Conservation (phyloP, 352 stramenopile species). For the Pythium rhizo-oryzae region DNA sequence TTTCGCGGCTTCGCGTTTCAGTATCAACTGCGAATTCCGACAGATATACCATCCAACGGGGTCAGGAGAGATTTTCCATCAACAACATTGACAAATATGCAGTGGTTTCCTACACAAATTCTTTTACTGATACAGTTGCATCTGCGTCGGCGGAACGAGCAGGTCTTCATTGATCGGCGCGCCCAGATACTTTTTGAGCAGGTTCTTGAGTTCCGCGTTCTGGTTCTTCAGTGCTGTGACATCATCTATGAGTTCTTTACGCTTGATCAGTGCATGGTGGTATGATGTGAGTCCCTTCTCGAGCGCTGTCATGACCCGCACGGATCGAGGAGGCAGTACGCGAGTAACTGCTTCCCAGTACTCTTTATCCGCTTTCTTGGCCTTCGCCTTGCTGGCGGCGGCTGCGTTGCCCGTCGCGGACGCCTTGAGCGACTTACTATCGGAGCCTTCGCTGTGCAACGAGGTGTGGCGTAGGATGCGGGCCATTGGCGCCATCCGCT, state of each 20-base stretch:
- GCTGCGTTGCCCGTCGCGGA: conserved; percentile 25
- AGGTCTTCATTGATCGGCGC: conserved; percentile 84
- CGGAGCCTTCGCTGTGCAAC: conserved; percentile 13
- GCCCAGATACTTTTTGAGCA: conserved; percentile 91
- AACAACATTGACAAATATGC: neutral
- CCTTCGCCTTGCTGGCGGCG: conserved; percentile 40
- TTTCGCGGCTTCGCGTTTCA: neutral
- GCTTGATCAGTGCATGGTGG: conserved; percentile 74
- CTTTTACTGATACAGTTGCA: conserved; percentile 67
- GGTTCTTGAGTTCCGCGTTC: conserved; percentile 89
- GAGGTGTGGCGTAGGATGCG: conserved; percentile 44
- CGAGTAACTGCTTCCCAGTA: conserved; percentile 83
- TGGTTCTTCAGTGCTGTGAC: conserved; percentile 78
- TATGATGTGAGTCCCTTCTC: conserved; percentile 87
- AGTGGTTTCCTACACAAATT: neutral
- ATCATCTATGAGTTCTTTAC: conserved; percentile 83
- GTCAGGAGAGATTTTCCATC: neutral
- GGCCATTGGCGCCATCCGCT: conserved; percentile 51
- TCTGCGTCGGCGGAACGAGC: conserved; percentile 83
- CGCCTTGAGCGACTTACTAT: conserved; percentile 30
- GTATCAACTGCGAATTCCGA: neutral
- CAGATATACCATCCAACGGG: neutral
- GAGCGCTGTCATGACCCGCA: conserved; percentile 80
- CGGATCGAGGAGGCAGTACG: conserved; percentile 66
- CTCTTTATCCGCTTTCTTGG: conserved; percentile 57